These are phyloP conservation scores for Spizellomyces punctatus DNA, from an alignment of 192 early-diverging fungal genomes.

Conservation along the genomic window DNA sequence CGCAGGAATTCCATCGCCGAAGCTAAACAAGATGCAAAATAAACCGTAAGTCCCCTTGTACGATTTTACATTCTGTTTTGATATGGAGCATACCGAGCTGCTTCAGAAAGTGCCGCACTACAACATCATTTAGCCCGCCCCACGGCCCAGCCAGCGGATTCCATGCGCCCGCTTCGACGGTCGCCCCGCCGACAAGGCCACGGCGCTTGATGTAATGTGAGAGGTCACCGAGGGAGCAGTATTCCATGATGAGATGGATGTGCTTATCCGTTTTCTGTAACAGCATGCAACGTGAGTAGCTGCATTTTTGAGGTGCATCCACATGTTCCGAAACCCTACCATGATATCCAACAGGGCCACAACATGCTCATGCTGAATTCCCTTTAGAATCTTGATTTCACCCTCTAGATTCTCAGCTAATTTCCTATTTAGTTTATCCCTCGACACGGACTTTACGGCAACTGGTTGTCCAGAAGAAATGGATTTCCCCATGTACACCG, in stretches of 20 bases:
- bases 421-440: conserved; percentile 87
- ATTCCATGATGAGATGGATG: conserved; percentile 98
- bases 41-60: no score
- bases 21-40: conserved; percentile 40
- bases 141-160: conserved; percentile 54
- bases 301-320: background rate
- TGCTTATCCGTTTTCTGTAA: conserved; percentile 85
- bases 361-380: conserved; percentile 81
- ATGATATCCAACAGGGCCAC: conserved; percentile 88
- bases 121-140: conserved; percentile 78
- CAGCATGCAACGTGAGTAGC: conserved; percentile 8
- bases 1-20: conserved; percentile 88
- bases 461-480: conserved; percentile 47
- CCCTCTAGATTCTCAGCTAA: conserved; percentile 92
- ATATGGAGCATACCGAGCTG: conserved; percentile 66
- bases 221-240: conserved; percentile 93
- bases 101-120: conserved; percentile 82
- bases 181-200: conserved; percentile 32
- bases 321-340: conserved; percentile 48
- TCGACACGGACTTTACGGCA: conserved; percentile 89
- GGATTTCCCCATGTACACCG: conserved; percentile 65
- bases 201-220: conserved; percentile 81
- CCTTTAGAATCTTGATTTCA: conserved; percentile 91
- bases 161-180: background rate
- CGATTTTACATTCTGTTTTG: no score